These are phyloP conservation scores for Aphanoascus verrucosus DNA, from an alignment of 2,329 filamentous ascomycete species.

Conservation along the genomic window DNA sequence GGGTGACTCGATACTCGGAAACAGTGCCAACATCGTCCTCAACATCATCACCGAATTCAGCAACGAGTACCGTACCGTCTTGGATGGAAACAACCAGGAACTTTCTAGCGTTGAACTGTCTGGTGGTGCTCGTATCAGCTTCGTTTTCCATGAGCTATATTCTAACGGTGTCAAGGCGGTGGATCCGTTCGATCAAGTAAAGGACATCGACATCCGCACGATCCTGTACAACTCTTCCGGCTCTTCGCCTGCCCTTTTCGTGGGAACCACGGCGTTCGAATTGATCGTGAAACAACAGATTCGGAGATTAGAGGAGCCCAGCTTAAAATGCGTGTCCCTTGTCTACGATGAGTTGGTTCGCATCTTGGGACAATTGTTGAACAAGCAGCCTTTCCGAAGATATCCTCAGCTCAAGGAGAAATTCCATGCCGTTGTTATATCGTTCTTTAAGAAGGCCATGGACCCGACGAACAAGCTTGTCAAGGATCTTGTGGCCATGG, in stretches of 20 bases:
- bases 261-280: conserved; percentile 96
- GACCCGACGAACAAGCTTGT: conserved; percentile 97
- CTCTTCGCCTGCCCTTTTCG: conserved; percentile 89
- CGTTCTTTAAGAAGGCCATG: conserved; percentile 97
- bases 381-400: conserved; percentile 79
- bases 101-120: conserved; percentile 89
- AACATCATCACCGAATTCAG: conserved; percentile 99
- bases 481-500: conserved; percentile 84
- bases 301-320: conserved; percentile 88
- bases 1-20: conserved; percentile 89
- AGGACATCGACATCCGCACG: conserved; percentile 93
- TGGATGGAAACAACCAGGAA: conserved; percentile 95
- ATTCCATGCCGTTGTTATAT: conserved; percentile 82
- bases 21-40: conserved; percentile 89
- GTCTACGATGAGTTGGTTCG: conserved; percentile 97
- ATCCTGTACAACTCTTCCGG: conserved; percentile 99
- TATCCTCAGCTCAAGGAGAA: conserved; percentile 96
- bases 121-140: conserved; percentile 94
- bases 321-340: conserved; percentile 90
- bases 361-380: conserved; percentile 79
- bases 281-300: conserved; percentile 98
- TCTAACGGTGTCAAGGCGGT: conserved; percentile 95
- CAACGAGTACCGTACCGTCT: conserved; percentile 89
- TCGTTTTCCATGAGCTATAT: conserved; percentile 98
- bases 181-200: conserved; percentile 93